phyloP scores from a whole-genome alignment of 768 basidiomycete genomes.

The Chalciporus pseudorubinellus region DNA sequence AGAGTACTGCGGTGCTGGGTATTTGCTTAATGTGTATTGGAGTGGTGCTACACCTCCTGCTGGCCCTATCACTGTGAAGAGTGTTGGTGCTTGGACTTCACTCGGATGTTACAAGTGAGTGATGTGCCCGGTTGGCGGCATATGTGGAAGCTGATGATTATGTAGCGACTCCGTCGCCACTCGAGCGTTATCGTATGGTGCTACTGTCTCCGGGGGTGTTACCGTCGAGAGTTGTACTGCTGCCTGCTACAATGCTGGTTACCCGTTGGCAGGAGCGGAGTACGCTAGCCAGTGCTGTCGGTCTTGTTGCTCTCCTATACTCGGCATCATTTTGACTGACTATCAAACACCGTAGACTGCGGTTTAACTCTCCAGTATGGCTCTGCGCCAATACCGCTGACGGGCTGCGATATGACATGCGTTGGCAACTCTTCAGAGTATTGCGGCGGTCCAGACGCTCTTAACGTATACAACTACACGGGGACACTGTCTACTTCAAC shows the following conservation, averaged over 20 bases:
- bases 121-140: neutral
- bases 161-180: slow-evolving; percentile 34
- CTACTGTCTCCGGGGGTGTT: slow-evolving; percentile 40
- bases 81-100: slow-evolving; percentile 61
- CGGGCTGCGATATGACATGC: slow-evolving; percentile 48
- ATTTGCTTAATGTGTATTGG: slow-evolving; percentile 62
- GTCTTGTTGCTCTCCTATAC: slow-evolving; percentile 25
- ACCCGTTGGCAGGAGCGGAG: slow-evolving; percentile 44
- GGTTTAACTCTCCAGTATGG: slow-evolving; percentile 17
- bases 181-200: slow-evolving; percentile 34
- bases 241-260: slow-evolving; percentile 43
- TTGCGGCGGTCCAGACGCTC: slow-evolving; percentile 69
- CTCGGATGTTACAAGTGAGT: slow-evolving; percentile 74
- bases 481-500: slow-evolving; percentile 42
- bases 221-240: slow-evolving; percentile 49
- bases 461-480: slow-evolving; percentile 71
- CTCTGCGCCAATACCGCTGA: slow-evolving; percentile 37
- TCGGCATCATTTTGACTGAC: slow-evolving; percentile 37
- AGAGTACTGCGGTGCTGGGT: slow-evolving; percentile 61
- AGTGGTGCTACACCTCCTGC: slow-evolving; percentile 57
- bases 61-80: slow-evolving; percentile 49
- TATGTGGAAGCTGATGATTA: neutral
- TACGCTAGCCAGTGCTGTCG: slow-evolving; percentile 49
- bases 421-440: slow-evolving; percentile 44
- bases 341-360: slow-evolving; percentile 39